Evolutionary conservation across 164 flowering plant genomes (phyloP), one percentile per base, ranked within the genome.

Genomic region (Sextonia rubra): DNA sequence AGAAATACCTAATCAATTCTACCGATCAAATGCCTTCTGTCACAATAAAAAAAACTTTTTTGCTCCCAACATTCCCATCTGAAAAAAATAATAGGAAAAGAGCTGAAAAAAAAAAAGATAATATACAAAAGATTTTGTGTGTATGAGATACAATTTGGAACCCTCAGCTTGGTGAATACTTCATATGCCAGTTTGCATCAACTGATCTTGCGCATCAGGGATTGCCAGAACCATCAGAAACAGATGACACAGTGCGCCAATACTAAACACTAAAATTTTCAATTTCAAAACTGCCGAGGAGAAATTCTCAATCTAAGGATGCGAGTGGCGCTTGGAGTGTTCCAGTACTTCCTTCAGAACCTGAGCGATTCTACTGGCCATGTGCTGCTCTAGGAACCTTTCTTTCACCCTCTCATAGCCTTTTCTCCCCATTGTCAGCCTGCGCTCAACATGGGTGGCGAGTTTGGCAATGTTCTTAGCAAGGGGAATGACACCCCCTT

Each of bases 401-500:
- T 88, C 90, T 69, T 86, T 93, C 52, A 92, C 99, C 83, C 97
- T 87, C 77, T 82, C 89, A 60, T 88, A 91, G 12, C 98, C 99
- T 64, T 77, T 86, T 80, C 78, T 85, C 44, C 99, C 99, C 93
- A 96, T 85, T 37, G 86, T 90, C 37, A 82, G 76, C 81, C 99
- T 87, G 79, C 79, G 87, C 75, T 89, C 92, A 4, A 82, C 88
- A 65, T 92, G 87, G 2, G 92, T 90, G 18, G 98, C 97, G 22
- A 96, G 80, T 82, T 86, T 86, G 47, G 93, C 86, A 1, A 96
- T 93, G 79, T 93, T 91, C 37, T 81, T 77, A 9, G 97, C 94
- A 15, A 95, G 94, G 63, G 97, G 89, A 27, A 74, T 77, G n/a
- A 91, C 82, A 22, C 97, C 99, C 75, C 85, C 99, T 84, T 96